Conservation (phyloP, 208 protist genomes). For the Trypanosoma theileri region DNA sequence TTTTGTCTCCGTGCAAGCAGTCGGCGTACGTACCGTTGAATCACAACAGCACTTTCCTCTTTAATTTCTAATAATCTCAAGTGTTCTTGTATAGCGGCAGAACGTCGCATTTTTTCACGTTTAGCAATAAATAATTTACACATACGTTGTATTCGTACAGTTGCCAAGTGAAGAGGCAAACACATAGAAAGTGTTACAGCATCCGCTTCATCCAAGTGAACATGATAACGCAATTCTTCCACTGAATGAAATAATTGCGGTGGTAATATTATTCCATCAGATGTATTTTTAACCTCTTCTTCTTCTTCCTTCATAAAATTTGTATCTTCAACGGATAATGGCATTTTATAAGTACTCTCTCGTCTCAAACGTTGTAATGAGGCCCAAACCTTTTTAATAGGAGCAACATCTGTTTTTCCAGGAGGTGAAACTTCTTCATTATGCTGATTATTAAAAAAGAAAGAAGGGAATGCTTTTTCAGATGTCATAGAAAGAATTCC, state of each 20-base stretch:
- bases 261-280: too few species aligned
- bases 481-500: not conserved
- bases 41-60: constrained; percentile 11
- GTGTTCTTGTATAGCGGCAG: constrained; percentile 13
- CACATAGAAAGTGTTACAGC: constrained; percentile 8
- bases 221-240: constrained; percentile 4
- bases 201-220: constrained; percentile 7
- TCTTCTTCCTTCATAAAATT: not conserved
- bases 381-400: not conserved
- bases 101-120: not conserved
- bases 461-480: too few species aligned
- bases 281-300: not conserved
- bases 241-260: not conserved
- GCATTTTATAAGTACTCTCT: not conserved
- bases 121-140: constrained; percentile 8
- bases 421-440: not conserved
- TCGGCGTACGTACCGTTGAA: constrained; percentile 20
- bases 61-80: not conserved
- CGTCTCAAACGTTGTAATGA: not conserved
- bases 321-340: not conserved
- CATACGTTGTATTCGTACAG: constrained; percentile 20
- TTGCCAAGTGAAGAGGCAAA: constrained; percentile 22
- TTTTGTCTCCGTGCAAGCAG: constrained; percentile 2
- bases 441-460: not conserved
- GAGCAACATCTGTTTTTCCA: not conserved